Base-by-base conservation (phyloP, 176 grass and related monocot species). In the Stipa capillata region DNA sequence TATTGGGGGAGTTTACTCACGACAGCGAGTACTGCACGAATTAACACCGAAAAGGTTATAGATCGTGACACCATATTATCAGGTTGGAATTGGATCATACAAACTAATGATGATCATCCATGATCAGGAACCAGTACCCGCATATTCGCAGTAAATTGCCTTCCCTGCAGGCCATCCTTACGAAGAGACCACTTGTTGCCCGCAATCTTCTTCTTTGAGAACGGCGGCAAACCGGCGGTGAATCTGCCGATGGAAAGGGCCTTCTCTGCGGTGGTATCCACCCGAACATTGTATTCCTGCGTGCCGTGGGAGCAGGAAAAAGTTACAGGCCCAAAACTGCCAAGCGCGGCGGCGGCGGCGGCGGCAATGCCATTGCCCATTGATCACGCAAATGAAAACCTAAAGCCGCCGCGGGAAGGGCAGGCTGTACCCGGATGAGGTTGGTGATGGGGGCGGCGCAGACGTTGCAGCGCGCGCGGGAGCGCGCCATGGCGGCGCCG, bases 141-240 rank as follows among this genome's bases (percentile, higher is more conserved):
- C 85, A 88, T 79, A 65, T 28, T 88, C 27, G 87, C 89, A 29
- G 87, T 89, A 35, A 90, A 72, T 37, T 94, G 94, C 3, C 80
- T 89, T 40, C 89, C 91, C 65, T 89, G 87, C n/a, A 72, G 48
- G 4, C 82, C 88, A 35, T 94, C 95, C 77, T 90, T 90, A 60
- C 87, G 91, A 68, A 97, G 83, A 43, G 87, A 92, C 95, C 89
- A 97, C 63, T 78, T 90, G 65, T 57, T 85, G 64, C 85, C 92
- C 9, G 79, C 78, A n/a, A 64, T 90, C 65, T 76, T 86, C 61
- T 84, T 94, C 72, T 84, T 81, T 0, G 87, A 87, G 28, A 94
- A 85, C 8, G 87, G 87, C 36, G 92, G 95, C 44, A 97, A 51
- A 5, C 95, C 89, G 11, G 79, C 82, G 48, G 78, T 79, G 77